Conservation (phyloP, 2,329 filamentous ascomycete genomes). For the Podosphaera fusca region DNA sequence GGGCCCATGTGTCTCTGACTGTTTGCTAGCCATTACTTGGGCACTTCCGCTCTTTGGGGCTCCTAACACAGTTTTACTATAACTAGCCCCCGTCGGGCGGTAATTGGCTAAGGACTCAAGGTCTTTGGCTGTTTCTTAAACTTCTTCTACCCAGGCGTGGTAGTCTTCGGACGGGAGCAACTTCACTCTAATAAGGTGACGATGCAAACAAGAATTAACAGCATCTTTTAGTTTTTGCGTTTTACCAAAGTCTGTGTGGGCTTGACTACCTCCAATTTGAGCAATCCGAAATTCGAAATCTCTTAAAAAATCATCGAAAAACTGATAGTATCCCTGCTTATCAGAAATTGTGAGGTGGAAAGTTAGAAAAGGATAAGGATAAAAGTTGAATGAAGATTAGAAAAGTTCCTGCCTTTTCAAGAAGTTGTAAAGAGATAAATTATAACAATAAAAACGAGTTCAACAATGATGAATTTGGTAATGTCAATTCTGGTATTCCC, state of each 20-base stretch:
- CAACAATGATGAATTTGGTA: too few relatives aligned
- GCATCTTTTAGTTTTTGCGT: background rate
- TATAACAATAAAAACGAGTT: too few relatives aligned
- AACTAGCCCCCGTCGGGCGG: background rate
- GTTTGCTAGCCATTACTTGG: background rate
- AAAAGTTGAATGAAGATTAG: too few relatives aligned
- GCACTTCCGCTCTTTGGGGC: background rate
- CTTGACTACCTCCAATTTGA: background rate
- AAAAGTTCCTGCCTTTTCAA: too few relatives aligned
- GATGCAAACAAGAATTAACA: background rate
- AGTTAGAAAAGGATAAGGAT: too few relatives aligned
- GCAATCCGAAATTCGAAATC: background rate
- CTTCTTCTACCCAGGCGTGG: background rate
- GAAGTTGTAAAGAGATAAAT: too few relatives aligned
- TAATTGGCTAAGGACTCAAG: background rate
- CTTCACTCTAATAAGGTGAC: background rate
- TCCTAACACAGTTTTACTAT: background rate
- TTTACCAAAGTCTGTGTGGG: background rate
- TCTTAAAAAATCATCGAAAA: too few relatives aligned
- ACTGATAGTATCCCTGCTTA: too few relatives aligned
- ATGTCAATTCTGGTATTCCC: too few relatives aligned
- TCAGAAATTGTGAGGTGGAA: too few relatives aligned
- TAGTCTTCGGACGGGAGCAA: background rate
- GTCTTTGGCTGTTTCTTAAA: background rate
- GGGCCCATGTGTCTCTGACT: too few relatives aligned